Evolutionary conservation across 202 grass and related monocot species (phyloP).

Genomic region (Eragrostis tef): DNA sequence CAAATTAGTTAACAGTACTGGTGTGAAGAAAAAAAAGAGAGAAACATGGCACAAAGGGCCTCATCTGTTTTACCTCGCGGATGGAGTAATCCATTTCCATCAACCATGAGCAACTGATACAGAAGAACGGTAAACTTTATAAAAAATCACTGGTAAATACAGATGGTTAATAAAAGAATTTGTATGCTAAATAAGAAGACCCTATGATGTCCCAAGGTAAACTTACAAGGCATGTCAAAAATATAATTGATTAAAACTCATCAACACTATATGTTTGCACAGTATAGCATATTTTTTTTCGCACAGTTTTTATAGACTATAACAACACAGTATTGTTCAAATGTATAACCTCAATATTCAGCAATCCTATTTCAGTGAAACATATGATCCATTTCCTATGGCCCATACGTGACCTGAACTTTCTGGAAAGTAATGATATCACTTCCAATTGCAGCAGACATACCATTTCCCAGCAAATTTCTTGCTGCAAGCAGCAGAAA

Average conservation of each 20-base stretch:
- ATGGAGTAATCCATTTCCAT: conserved; percentile 98
- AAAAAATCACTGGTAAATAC: conserved; percentile 34
- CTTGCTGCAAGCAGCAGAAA: not conserved
- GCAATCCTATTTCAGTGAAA: conserved; percentile 8
- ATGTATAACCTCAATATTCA: not conserved
- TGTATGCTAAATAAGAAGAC: not conserved
- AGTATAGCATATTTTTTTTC: not conserved
- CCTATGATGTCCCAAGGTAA: not conserved
- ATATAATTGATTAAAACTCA: conserved; percentile 4
- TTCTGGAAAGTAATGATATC: conserved; percentile 9
- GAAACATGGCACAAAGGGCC: not conserved
- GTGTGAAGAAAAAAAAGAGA: not conserved
- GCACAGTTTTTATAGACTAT: not conserved
- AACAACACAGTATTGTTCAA: not conserved
- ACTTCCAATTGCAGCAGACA: not conserved
- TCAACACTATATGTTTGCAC: not conserved
- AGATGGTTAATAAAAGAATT: conserved; percentile 8
- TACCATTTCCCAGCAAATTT: not conserved
- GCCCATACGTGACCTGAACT: not conserved
- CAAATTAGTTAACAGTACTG: not conserved
- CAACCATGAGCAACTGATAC: conserved; percentile 87
- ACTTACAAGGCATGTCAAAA: not conserved
- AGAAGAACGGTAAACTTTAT: conserved; percentile 23
- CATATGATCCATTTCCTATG: not conserved
- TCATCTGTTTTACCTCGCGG: conserved; percentile 62